Evolutionary conservation across 345 rosid species (phyloP).

Genomic region (Populus ilicifolia): DNA sequence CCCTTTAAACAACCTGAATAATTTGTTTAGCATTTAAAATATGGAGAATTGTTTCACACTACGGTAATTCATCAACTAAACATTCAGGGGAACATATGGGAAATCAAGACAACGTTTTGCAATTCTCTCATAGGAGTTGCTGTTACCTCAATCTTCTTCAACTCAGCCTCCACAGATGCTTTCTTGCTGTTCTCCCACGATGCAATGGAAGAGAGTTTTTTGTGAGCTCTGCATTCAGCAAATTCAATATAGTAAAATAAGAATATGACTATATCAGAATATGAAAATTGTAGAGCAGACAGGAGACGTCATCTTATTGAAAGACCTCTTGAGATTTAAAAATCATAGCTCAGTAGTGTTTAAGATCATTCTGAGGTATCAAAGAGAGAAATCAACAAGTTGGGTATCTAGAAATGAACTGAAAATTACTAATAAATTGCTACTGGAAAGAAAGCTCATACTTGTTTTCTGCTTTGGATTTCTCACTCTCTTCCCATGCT

Average conservation of each 20-base stretch:
- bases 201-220: constrained; percentile 45
- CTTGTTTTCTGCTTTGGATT: constrained; percentile 90
- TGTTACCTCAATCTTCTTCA: constrained; percentile 55
- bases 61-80: neutral
- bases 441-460: constrained; percentile 3
- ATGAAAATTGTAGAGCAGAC: neutral
- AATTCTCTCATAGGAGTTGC: neutral
- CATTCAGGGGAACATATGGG: neutral
- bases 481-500: constrained; percentile 99
- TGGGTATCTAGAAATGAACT: neutral
- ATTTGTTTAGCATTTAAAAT: neutral
- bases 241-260: neutral
- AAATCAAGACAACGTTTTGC: neutral
- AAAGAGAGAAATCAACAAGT: neutral
- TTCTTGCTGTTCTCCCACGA: constrained; percentile 71
- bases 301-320: neutral
- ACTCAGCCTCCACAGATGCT: constrained; percentile 60
- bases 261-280: neutral
- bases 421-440: neutral
- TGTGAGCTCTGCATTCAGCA: constrained; percentile 53
- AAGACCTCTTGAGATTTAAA: neutral
- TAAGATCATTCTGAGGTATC: neutral
- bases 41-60: neutral
- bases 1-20: neutral
- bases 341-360: neutral